Conservation (phyloP, 2,329 filamentous ascomycete genomes). For the Colletotrichum brevisporum region DNA sequence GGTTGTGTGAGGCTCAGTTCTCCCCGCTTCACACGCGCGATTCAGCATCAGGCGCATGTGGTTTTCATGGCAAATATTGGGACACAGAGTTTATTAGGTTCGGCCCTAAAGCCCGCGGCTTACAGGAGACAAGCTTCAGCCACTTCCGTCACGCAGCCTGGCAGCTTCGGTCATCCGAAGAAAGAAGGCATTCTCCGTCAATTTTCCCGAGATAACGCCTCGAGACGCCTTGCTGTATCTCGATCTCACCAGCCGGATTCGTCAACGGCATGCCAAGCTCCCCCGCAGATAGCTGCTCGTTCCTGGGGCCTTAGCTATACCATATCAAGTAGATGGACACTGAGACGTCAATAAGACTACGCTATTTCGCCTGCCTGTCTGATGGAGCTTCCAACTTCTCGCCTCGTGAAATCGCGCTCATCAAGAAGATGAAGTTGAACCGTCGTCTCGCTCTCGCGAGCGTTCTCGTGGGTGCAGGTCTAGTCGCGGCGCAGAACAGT, state of each 20-base stretch:
- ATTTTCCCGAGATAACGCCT: slow-evolving; percentile 1
- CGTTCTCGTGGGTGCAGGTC: neutral
- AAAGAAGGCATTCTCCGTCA: neutral
- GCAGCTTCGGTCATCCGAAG: neutral
- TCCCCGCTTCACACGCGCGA: too few relatives aligned
- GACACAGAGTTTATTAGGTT: too few relatives aligned
- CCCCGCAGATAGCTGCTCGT: neutral
- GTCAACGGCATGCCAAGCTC: neutral
- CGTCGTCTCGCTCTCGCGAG: slow-evolving; percentile 1
- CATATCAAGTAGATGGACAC: too few relatives aligned
- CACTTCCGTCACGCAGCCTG: neutral
- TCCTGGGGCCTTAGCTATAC: too few relatives aligned
- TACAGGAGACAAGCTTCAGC: slow-evolving; percentile 14
- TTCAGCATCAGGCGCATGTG: too few relatives aligned
- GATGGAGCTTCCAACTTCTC: neutral
- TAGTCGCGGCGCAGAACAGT: slow-evolving; percentile 4
- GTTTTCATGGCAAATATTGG: too few relatives aligned
- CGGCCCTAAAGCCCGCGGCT: neutral
- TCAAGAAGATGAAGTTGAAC: neutral
- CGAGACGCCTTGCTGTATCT: neutral
- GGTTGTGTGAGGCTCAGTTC: too few relatives aligned
- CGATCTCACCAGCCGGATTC: slow-evolving; percentile 4
- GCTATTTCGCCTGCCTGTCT: neutral
- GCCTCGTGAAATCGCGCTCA: neutral
- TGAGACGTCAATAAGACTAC: neutral